These are phyloP conservation scores for Colletotrichum nymphaeae DNA, from an alignment of 2,329 filamentous ascomycete species.

Conservation along the genomic window DNA sequence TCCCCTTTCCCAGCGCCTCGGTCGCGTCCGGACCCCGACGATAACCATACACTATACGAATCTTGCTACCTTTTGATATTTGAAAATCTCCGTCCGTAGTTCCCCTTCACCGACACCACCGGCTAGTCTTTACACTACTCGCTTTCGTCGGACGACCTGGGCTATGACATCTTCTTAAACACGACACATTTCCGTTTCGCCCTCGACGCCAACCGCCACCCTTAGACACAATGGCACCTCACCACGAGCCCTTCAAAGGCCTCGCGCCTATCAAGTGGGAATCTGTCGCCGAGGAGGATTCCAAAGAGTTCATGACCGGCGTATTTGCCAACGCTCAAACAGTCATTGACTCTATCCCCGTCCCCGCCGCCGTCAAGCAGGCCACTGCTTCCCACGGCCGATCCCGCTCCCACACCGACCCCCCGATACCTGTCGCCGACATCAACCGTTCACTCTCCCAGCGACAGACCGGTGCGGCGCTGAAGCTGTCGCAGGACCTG, in stretches of 20 bases:
- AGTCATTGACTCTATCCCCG: slow-evolving; percentile 81
- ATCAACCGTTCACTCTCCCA: slow-evolving; percentile 59
- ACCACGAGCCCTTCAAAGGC: slow-evolving; percentile 69
- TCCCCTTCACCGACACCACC: background rate
- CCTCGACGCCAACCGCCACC: background rate
- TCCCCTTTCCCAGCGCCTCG: background rate
- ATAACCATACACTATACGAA: background rate
- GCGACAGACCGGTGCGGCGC: slow-evolving; percentile 55
- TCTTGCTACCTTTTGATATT: background rate
- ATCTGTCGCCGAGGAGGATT: slow-evolving; percentile 56
- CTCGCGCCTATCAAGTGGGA: slow-evolving; percentile 68
- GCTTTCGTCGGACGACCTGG: slow-evolving; percentile 11
- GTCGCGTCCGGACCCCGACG: slow-evolving; percentile 8
- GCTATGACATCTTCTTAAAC: slow-evolving; percentile 27
- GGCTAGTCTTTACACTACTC: background rate
- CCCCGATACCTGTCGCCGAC: slow-evolving; percentile 62
- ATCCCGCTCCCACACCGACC: slow-evolving; percentile 67
- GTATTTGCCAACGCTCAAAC: slow-evolving; percentile 77
- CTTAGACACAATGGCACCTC: slow-evolving; percentile 58
- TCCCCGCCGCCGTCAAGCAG: slow-evolving; percentile 42
- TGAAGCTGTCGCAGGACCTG: slow-evolving; percentile 65
- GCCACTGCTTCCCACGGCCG: slow-evolving; percentile 59
- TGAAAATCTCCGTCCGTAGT: background rate
- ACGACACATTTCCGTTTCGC: background rate
- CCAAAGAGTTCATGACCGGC: slow-evolving; percentile 64